Conservation (phyloP, 176 grass and related monocot species). For the Phyllostachys edulis region DNA sequence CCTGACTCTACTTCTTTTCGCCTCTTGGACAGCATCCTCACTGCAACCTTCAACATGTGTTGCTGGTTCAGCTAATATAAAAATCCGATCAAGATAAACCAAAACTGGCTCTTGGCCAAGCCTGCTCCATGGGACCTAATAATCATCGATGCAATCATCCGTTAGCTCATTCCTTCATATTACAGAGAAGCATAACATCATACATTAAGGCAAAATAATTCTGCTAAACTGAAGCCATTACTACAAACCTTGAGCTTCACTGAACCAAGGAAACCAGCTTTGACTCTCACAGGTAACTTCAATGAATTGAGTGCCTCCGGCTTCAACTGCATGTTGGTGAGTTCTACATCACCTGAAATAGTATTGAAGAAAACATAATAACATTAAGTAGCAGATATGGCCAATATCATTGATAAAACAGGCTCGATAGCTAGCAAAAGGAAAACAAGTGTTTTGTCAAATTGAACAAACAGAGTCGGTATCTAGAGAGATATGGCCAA, state of each 20-base stretch:
- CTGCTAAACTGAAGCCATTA: slow-evolving; percentile 21
- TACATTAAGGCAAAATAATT: slow-evolving; percentile 5
- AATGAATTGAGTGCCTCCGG: slow-evolving; percentile 96
- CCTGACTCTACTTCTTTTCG: slow-evolving; percentile 78
- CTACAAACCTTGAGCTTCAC: slow-evolving; percentile 87
- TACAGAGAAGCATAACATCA: slow-evolving; percentile 27
- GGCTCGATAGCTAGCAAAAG: background rate
- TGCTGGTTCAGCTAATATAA: slow-evolving; percentile 94
- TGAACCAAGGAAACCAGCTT: slow-evolving; percentile 97
- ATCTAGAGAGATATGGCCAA: no score
- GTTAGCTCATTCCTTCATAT: slow-evolving; percentile 32
- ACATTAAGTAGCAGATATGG: slow-evolving; percentile 10
- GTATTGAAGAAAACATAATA: slow-evolving; percentile 32
- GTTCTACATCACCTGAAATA: slow-evolving; percentile 80
- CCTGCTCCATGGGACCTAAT: slow-evolving; percentile 95
- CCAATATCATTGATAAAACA: slow-evolving; percentile 22
- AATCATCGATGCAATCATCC: slow-evolving; percentile 33
- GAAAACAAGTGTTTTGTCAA: background rate
- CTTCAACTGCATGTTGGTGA: slow-evolving; percentile 93
- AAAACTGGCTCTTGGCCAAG: slow-evolving; percentile 95
- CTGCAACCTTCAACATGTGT: slow-evolving; percentile 91
- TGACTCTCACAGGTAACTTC: slow-evolving; percentile 91
- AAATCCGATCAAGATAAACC: slow-evolving; percentile 97
- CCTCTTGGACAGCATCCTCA: slow-evolving; percentile 97
- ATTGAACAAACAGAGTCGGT: no score